Percentiles rank a stretch among this genome's conserved stretches.
Evolutionary conservation across 2,329 filamentous ascomycete genomes (phyloP).

Genomic region (Aspergillus floridensis): DNA sequence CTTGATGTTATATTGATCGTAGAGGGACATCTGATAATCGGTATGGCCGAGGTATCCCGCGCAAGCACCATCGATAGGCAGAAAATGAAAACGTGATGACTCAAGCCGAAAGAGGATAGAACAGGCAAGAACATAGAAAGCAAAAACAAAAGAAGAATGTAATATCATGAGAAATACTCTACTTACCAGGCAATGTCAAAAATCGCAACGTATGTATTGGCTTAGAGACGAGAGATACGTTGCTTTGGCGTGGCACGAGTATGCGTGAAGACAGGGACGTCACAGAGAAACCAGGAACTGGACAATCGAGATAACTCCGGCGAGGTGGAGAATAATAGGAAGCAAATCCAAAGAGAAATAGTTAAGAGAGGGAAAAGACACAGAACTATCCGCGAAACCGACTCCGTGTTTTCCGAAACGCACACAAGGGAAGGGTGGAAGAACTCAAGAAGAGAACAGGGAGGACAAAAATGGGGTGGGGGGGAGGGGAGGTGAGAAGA

Average conservation of each 20-base stretch:
- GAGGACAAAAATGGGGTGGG: slow-evolving; percentile 13
- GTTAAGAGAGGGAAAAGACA: slow-evolving; percentile 23
- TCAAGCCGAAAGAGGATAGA: not conserved
- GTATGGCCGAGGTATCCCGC: not conserved
- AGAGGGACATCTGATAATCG: not conserved
- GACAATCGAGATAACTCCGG: slow-evolving; percentile 27
- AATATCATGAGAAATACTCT: not conserved
- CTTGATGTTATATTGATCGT: not conserved
- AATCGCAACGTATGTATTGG: slow-evolving; percentile 14
- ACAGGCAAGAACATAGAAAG: not conserved
- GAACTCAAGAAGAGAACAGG: slow-evolving; percentile 15
- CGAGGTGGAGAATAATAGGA: slow-evolving; percentile 24
- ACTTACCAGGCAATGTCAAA: slow-evolving; percentile 26
- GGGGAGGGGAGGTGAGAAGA: slow-evolving; percentile 2
- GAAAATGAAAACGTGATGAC: not conserved
- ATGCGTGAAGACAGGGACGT: slow-evolving; percentile 22
- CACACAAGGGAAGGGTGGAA: slow-evolving; percentile 25
- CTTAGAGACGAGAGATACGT: slow-evolving; percentile 16
- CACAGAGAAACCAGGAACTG: slow-evolving; percentile 21
- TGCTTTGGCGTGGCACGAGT: slow-evolving; percentile 21
- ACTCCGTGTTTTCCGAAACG: slow-evolving; percentile 30
- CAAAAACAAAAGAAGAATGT: not conserved
- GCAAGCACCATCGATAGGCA: not conserved
- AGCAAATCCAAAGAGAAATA: slow-evolving; percentile 20
- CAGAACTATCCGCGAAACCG: slow-evolving; percentile 30